phyloP scores from a whole-genome alignment of 169 alveolate genomes.

The Plasmodium yoelii region DNA sequence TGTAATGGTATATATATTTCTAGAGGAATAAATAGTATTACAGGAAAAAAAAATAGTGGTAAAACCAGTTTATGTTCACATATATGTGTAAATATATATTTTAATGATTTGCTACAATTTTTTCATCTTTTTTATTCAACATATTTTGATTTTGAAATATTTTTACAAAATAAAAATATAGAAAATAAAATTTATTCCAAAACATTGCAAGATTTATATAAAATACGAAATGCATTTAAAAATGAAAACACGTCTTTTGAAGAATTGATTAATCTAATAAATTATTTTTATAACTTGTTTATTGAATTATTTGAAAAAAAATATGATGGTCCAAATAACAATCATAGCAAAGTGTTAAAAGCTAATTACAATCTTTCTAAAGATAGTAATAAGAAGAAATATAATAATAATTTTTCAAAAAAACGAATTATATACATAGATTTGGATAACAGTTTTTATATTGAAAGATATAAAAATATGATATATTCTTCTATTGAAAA shows the following conservation, averaged over 20 bases:
- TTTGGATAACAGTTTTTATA: conserved; percentile 67
- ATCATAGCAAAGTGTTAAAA: background rate
- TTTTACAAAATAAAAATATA: conserved; percentile 52
- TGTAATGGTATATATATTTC: conserved; percentile 48
- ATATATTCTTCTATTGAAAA: conserved; percentile 44
- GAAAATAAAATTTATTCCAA: conserved; percentile 20
- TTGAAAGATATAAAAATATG: conserved; percentile 73
- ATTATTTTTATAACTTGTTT: conserved; percentile 31
- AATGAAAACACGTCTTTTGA: conserved; percentile 1
- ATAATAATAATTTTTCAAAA: conserved; percentile 24
- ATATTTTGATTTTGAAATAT: conserved; percentile 44
- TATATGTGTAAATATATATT: conserved; percentile 71
- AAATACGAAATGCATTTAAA: conserved; percentile 13
- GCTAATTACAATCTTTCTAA: background rate
- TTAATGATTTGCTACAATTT: conserved; percentile 63
- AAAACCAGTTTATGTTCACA: conserved; percentile 66
- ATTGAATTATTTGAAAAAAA: background rate
- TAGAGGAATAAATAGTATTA: conserved; percentile 60
- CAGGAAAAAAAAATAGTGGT: conserved; percentile 53
- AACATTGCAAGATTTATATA: background rate
- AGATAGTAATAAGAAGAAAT: background rate
- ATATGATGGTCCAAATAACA: too few species aligned
- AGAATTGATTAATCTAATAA: conserved; percentile 22
- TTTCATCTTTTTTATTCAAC: conserved; percentile 71
- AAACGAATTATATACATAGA: conserved; percentile 53